Evolutionary conservation across 148 eudicot species (phyloP).

Genomic region (Linanthus parryae): DNA sequence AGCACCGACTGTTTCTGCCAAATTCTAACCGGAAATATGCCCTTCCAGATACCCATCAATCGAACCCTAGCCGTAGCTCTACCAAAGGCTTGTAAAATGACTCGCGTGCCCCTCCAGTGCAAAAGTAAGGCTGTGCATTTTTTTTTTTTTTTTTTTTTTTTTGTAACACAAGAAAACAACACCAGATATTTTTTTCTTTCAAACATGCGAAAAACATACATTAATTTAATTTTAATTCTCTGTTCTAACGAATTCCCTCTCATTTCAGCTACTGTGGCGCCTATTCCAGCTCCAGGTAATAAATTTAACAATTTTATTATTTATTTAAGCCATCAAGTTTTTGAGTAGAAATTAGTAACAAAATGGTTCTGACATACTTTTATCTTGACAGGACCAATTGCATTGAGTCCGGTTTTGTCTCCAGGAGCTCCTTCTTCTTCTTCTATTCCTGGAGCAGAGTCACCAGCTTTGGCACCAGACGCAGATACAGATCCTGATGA

Average conservation of each 20-base stretch:
- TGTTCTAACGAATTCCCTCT: too few relatives aligned
- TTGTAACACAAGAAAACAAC: too few relatives aligned
- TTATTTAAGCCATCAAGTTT: too few relatives aligned
- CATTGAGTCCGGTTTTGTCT: conserved; percentile 4
- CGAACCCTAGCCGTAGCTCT: conserved; percentile 65
- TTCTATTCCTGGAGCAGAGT: background rate
- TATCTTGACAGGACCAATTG: conserved; percentile 2
- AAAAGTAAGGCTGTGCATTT: conserved; percentile 53
- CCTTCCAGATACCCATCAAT: conserved; percentile 66
- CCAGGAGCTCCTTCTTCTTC: background rate
- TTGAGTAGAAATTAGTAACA: too few relatives aligned
- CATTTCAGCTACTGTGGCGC: conserved; percentile 61
- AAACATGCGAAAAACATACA: background rate
- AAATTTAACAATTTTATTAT: too few relatives aligned
- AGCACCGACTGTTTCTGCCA: conserved; percentile 72
- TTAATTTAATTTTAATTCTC: background rate
- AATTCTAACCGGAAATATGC: conserved; percentile 52
- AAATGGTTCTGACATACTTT: too few relatives aligned
- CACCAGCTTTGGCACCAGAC: conserved; percentile 5
- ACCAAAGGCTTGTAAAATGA: conserved; percentile 75
- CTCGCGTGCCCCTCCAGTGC: conserved; percentile 75
- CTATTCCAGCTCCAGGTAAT: conserved; percentile 88
- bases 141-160: too few relatives aligned
- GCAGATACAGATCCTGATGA: background rate
- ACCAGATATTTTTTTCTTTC: background rate